Evolutionary conservation across 192 early-diverging fungal genomes (phyloP).

Genomic region (Funneliformis geosporum): DNA sequence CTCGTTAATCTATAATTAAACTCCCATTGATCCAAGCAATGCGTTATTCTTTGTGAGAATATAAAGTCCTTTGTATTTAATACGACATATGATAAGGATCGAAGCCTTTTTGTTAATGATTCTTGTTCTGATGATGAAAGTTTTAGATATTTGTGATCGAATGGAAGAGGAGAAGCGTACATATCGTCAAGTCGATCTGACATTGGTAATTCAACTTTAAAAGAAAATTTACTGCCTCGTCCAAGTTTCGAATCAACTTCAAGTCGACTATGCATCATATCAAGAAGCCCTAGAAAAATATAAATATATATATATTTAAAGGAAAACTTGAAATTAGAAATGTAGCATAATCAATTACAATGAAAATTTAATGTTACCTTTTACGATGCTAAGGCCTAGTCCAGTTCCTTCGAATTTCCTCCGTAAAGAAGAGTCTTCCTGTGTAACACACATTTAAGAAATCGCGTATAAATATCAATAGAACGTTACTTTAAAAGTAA

Average conservation of each 20-base stretch:
- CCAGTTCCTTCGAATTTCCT: conserved; percentile 20
- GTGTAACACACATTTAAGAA: background rate
- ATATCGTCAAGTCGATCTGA: background rate
- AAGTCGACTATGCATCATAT: conserved; percentile 4
- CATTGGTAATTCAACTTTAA: background rate
- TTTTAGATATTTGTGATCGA: conserved; percentile 5
- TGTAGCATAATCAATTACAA: background rate
- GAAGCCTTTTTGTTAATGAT: background rate
- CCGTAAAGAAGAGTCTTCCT: conserved; percentile 13
- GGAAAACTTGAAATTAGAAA: background rate
- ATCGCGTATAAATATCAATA: background rate
- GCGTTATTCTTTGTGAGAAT: background rate
- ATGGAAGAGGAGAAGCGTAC: background rate
- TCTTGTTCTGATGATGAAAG: background rate
- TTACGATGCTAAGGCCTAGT: conserved; percentile 12
- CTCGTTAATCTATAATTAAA: background rate
- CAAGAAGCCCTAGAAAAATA: background rate
- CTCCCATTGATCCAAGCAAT: background rate
- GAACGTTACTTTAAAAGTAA: background rate
- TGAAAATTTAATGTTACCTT: background rate
- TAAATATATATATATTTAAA: background rate
- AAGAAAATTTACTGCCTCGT: conserved; percentile 3
- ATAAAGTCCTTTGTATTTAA: background rate
- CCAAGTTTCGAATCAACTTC: conserved; percentile 6
- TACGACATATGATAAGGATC: background rate